These are phyloP conservation scores for Auricularia sp. DNA, from an alignment of 768 basidiomycete species.

Conservation along the genomic window DNA sequence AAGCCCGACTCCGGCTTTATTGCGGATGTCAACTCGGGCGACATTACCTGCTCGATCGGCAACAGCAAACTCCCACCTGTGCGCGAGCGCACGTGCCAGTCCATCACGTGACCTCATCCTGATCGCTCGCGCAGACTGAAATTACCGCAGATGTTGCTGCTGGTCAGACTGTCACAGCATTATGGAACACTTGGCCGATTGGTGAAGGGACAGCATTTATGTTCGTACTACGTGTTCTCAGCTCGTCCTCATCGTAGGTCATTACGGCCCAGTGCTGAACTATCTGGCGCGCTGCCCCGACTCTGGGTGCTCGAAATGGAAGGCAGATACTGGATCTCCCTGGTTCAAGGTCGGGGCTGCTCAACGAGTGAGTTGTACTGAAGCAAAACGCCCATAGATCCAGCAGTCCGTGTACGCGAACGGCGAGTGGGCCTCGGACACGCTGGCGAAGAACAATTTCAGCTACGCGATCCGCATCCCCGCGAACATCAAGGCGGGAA, in stretches of 20 bases:
- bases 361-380: no score
- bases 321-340: neutral
- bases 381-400: neutral
- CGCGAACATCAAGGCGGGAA: conserved; percentile 6
- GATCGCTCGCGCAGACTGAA: neutral
- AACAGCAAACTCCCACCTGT: conserved; percentile 4
- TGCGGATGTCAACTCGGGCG: neutral
- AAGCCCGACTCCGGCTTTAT: neutral
- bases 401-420: conserved; percentile 1
- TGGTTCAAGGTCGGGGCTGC: conserved; percentile 3
- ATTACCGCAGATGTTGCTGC: conserved; percentile 4
- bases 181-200: conserved; percentile 8
- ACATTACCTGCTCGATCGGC: conserved; percentile 7
- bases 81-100: neutral
- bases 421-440: conserved; percentile 3
- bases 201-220: neutral
- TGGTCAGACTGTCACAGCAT: neutral
- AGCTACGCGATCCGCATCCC: conserved; percentile 3
- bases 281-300: conserved; percentile 6
- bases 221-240: no score
- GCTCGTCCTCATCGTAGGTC: neutral
- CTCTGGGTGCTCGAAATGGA: conserved; percentile 7
- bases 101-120: neutral
- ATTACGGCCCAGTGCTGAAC: conserved; percentile 1
- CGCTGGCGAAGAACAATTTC: conserved; percentile 1